phyloP scores from a whole-genome alignment of 371 early-diverging fungal species.

The Zychaea mexicana region DNA sequence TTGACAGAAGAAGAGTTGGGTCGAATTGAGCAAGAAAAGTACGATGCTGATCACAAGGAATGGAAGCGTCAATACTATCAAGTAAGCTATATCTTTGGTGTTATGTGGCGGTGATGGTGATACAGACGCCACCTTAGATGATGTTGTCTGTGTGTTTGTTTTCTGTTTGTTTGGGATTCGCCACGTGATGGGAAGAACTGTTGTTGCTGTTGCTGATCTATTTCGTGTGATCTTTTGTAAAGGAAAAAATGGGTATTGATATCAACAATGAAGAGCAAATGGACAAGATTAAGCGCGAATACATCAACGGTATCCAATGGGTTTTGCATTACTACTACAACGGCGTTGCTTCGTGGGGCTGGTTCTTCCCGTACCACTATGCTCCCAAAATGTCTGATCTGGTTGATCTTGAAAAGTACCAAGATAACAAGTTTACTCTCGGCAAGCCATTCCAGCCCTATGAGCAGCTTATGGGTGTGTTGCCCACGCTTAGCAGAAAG shows the following conservation, averaged over 20 bases:
- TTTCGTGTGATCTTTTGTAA: not conserved
- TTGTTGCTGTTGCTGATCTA: not conserved
- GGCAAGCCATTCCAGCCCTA: conserved; percentile 94
- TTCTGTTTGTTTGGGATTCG: no score
- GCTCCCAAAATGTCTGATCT: conserved; percentile 93
- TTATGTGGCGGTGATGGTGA: no score
- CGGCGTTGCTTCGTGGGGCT: conserved; percentile 97
- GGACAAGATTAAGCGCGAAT: conserved; percentile 71
- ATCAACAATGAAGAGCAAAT: conserved; percentile 50
- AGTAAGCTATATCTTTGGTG: conserved; percentile 30
- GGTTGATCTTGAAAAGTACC: conserved; percentile 57
- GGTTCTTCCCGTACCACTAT: conserved; percentile 99
- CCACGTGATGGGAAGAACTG: not conserved
- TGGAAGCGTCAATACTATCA: conserved; percentile 78
- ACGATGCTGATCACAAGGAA: conserved; percentile 55
- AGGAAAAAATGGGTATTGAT: conserved; percentile 74
- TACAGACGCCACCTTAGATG: not conserved
- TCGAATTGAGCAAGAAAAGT: conserved; percentile 55
- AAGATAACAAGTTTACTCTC: conserved; percentile 67
- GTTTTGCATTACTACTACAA: conserved; percentile 95
- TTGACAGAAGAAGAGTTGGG: conserved; percentile 42
- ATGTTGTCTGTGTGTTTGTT: no score
- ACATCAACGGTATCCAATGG: conserved; percentile 97
- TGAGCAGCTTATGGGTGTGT: conserved; percentile 98
- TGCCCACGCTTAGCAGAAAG: conserved; percentile 86